Evolutionary conservation across 1,284 basidiomycete genomes (phyloP), one percentile per base, ranked within the genome.

Genomic region (Leucoagaricus sp.): DNA sequence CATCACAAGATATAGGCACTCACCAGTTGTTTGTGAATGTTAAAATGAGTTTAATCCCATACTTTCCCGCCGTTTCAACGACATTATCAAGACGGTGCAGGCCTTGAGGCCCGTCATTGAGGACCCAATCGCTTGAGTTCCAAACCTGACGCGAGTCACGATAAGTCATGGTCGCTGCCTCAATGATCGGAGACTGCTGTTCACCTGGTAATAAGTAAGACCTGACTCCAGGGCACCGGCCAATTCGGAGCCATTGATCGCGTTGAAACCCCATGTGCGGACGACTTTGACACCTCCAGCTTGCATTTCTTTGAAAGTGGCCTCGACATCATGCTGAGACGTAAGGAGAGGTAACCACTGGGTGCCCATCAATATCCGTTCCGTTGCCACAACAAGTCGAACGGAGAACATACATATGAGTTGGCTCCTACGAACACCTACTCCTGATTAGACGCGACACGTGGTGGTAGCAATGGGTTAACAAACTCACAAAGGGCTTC

Each of bases 11-110:
- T 19, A 12, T 8, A 38, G 48, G n/a, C 15, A 26, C 66, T 28
- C 56, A 79, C 81, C 81, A 83, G 55, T 84, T 83, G 59, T 83
- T 83, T 1, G 80, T 80, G 63, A 84, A 79, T 1, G 82, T 72
- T 12, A 83, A 56, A 45, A 83, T 81, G 41, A 83, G 60, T 55
- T 78, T 79, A 63, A 84, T 81, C 38, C 72, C 79, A 58, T 80
- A 73, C 58, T 77, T 75, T n/a, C 68, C 75, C 1, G 82, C 81
- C 2, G 75, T 72, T 4, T 75, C 65, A 23, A 84, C 69, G 31
- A 83, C 77, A 52, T 78, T 72, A 61, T 84, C 81, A n/a, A 85
- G 70, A 10, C 80, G 75, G 58, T 82, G 70, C 19, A 84, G 66
- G 4, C 82, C 82, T 66, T 83, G 79, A 0, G 79, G 71, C 0